Evolutionary conservation across 2,329 filamentous ascomycete species (phyloP).

Genomic region (Aspergillus awamori): DNA sequence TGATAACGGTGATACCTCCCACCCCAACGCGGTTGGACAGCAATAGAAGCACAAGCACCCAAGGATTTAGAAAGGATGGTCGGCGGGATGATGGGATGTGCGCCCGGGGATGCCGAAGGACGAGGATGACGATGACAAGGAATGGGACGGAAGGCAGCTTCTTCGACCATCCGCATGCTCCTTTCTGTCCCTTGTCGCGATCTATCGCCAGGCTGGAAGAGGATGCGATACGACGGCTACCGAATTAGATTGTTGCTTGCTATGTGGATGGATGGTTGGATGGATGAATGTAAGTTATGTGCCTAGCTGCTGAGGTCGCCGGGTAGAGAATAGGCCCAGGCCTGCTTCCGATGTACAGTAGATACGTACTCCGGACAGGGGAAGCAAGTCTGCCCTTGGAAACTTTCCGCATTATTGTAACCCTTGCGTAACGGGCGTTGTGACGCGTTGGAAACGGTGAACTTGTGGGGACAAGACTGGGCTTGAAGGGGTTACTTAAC

Average conservation of each 20-base stretch:
- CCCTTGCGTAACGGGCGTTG: conserved; percentile 29
- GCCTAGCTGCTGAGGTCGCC: background rate
- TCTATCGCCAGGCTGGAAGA: background rate
- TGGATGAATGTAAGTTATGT: background rate
- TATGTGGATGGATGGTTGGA: background rate
- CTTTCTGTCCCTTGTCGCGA: conserved; percentile 7
- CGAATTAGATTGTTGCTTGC: background rate
- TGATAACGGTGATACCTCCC: background rate
- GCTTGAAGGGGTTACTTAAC: conserved; percentile 7
- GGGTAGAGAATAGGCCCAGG: background rate
- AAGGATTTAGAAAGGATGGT: conserved; percentile 5
- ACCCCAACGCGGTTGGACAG: conserved; percentile 8
- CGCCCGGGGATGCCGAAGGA: conserved; percentile 14
- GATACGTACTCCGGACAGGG: background rate
- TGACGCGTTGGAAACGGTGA: conserved; percentile 31
- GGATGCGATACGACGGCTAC: background rate
- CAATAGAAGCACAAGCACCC: conserved; percentile 1
- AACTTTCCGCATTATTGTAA: conserved; percentile 19
- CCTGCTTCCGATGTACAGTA: background rate
- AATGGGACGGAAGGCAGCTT: conserved; percentile 1
- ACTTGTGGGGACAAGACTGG: conserved; percentile 25
- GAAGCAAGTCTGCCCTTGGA: background rate
- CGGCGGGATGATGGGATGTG: conserved; percentile 9
- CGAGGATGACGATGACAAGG: conserved; percentile 8
- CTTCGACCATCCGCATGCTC: conserved; percentile 8